Evolutionary conservation across 768 basidiomycete species (phyloP).

Genomic region (Termitomyces sp.): DNA sequence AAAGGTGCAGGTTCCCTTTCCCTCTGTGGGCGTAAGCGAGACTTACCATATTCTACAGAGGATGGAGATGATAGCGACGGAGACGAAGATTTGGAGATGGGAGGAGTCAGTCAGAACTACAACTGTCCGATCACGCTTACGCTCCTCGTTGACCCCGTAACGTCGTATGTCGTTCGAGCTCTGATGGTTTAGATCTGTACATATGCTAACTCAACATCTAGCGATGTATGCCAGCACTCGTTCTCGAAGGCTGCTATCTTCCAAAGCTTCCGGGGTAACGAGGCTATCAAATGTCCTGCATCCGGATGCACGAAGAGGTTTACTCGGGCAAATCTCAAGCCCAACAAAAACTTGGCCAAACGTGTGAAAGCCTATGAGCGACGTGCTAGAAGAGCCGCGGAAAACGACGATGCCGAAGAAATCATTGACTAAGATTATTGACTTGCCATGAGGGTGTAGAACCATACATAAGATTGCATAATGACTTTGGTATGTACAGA

Average conservation of each 20-base stretch:
- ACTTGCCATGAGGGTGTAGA: background rate
- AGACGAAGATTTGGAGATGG: conserved; percentile 87
- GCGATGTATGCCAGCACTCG: conserved; percentile 72
- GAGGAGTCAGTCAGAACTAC: conserved; percentile 80
- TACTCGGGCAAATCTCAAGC: conserved; percentile 43
- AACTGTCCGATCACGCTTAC: conserved; percentile 79
- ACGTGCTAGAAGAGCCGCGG: conserved; percentile 44
- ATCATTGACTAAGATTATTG: conserved; percentile 37
- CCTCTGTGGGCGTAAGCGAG: background rate
- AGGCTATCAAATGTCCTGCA: conserved; percentile 53
- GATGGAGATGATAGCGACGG: conserved; percentile 76
- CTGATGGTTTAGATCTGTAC: conserved; percentile 3
- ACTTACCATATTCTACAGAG: conserved; percentile 43
- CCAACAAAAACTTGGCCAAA: conserved; percentile 58
- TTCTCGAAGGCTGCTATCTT: conserved; percentile 73
- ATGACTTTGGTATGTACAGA: conserved; percentile 6
- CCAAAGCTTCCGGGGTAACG: conserved; percentile 48
- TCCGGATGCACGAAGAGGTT: conserved; percentile 68
- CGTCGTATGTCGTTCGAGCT: conserved; percentile 56
- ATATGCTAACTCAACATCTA: conserved; percentile 23
- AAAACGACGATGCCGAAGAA: conserved; percentile 60
- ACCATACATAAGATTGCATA: conserved; percentile 6
- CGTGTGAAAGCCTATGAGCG: conserved; percentile 59
- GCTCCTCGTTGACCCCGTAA: conserved; percentile 67
- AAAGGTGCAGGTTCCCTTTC: conserved; percentile 51